Percentiles rank a stretch among this genome's conserved stretches.
Conservation (phyloP, 495 filamentous ascomycete species). For the Tuber borchii region DNA sequence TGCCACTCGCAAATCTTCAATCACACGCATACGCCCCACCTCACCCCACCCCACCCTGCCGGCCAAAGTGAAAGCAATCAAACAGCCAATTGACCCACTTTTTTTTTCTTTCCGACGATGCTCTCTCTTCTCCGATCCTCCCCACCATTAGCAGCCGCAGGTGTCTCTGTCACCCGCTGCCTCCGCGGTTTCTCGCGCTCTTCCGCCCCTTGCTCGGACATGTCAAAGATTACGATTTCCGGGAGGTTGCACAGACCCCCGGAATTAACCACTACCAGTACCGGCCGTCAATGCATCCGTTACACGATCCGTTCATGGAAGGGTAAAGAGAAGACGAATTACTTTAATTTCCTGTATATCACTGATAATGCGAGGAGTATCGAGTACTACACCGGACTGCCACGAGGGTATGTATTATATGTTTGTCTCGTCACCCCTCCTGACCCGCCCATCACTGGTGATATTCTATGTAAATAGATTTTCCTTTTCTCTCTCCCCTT, state of each 20-base stretch:
- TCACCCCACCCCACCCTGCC: background rate
- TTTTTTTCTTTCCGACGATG: slow-evolving; percentile 7
- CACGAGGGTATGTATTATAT: background rate
- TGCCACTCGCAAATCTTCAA: background rate
- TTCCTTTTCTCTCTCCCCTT: background rate
- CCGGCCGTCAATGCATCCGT: slow-evolving; percentile 19
- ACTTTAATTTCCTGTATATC: background rate
- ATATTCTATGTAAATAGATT: slow-evolving; percentile 5
- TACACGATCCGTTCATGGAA: slow-evolving; percentile 4
- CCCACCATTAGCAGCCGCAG: background rate
- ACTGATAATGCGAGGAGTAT: background rate
- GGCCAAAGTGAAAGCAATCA: background rate
- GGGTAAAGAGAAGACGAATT: background rate
- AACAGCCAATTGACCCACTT: background rate
- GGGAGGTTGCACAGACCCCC: slow-evolving; percentile 17
- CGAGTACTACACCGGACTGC: slow-evolving; percentile 1
- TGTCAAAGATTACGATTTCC: slow-evolving; percentile 21
- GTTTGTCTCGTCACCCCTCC: background rate
- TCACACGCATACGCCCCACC: background rate
- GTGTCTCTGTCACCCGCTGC: background rate
- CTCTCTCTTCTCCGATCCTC: slow-evolving; percentile 20
- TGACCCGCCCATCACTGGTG: background rate
- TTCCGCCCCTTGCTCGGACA: background rate
- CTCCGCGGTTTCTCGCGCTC: slow-evolving; percentile 16
- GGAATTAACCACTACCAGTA: slow-evolving; percentile 13